Evolutionary conservation across 225 moss, liverwort and hornwort genomes (phyloP), one percentile per base, ranked within the genome.

Genomic region (Sphagnum tenellum): DNA sequence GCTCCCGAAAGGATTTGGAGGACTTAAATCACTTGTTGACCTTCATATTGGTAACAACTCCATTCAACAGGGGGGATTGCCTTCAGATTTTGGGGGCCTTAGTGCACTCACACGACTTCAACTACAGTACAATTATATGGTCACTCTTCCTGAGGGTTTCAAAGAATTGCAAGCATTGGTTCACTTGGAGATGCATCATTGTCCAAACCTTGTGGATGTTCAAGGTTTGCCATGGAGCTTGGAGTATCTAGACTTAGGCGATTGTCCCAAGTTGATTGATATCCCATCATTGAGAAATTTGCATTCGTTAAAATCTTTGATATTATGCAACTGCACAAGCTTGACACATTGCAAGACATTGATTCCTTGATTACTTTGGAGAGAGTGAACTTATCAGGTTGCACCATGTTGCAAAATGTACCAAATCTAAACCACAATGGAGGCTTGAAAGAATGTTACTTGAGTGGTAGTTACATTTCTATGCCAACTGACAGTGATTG

Each of bases 321-420:
- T 63, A 51, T 51, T 73, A 50, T 57, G 73, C 59, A 68, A 67
- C 47, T 73, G 67, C 62, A 51, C 44, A 7, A 58, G n/a, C 9
- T 63, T 73, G 63, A 59, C 51, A 68, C 46, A 53, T 46, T 73
- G 63, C 5, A 14, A 10, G 68, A 68, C 0, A 2, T 73, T 44
- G 67, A 68, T 10, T 64, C 2, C 6, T 46, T 73, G 46, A 68
- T 46, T 3, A 29, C 57, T 73, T 51, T 76, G 69, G 75, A 79
- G 0, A 48, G 57, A 2, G 29, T 80, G 7, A 0, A 49, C 45
- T 2, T 61, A 12, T 4, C 65, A 72, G 79, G 60, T 0, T 65
- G 71, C 66, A 7, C 66, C 72, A 50, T 53, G 44, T 69, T 55
- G 64, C 61, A 61, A 10, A 61, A 46, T 5, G 8, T 0, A 52